Conservation (phyloP, 2,329 filamentous ascomycete genomes). For the Dryadomyces quercus-mongolicae region DNA sequence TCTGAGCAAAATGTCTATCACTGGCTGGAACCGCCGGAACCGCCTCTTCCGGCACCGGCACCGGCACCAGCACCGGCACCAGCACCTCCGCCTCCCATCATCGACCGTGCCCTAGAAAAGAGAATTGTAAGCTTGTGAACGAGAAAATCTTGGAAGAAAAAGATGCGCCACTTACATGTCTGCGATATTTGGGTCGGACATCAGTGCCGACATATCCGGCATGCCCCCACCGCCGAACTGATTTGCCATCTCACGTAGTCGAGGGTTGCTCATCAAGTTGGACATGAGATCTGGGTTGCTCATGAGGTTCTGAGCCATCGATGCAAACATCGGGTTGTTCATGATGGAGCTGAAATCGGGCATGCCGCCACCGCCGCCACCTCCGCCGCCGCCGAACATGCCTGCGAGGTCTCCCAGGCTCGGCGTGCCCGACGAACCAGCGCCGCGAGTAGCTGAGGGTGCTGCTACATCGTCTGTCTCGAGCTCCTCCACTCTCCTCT, state of each 20-base stretch:
- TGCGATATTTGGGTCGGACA: slow-evolving; percentile 85
- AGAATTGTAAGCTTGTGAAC: neutral
- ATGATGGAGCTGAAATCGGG: slow-evolving; percentile 79
- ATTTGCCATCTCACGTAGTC: slow-evolving; percentile 75
- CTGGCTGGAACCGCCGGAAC: neutral
- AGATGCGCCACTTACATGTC: slow-evolving; percentile 59
- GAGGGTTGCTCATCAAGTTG: slow-evolving; percentile 90
- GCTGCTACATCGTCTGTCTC: slow-evolving; percentile 38
- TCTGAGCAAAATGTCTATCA: neutral
- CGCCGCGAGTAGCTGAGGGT: slow-evolving; percentile 19
- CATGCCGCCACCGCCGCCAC: slow-evolving; percentile 60
- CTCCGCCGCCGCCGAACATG: slow-evolving; percentile 53
- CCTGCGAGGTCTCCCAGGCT: slow-evolving; percentile 58
- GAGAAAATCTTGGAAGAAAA: neutral
- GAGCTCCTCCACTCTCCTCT: slow-evolving; percentile 73
- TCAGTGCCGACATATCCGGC: slow-evolving; percentile 74
- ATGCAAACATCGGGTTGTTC: slow-evolving; percentile 96
- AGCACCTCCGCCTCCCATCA: slow-evolving; percentile 30
- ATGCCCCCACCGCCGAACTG: slow-evolving; percentile 62
- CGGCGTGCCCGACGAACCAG: slow-evolving; percentile 41
- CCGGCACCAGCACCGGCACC: slow-evolving; percentile 8
- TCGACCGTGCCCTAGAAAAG: slow-evolving; percentile 27
- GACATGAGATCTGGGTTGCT: slow-evolving; percentile 86
- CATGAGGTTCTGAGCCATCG: slow-evolving; percentile 96
- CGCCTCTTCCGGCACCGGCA: neutral